Base-by-base conservation (phyloP, 108 stramenopile genomes). In the Nannochloropsis gaditana region DNA sequence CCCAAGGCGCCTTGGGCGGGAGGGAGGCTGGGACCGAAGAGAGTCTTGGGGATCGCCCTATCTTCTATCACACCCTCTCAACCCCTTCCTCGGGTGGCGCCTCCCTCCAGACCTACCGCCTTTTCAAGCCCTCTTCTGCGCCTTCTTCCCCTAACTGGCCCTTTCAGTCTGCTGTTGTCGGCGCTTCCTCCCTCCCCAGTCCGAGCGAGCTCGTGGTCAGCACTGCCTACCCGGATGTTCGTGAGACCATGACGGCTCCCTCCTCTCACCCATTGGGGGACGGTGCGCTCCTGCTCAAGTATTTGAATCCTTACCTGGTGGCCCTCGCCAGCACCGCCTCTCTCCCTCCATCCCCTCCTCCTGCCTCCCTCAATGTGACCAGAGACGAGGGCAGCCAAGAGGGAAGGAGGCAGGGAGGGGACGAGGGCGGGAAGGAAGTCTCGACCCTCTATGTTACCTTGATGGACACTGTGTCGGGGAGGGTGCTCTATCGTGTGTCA, bases 201-300 rank as follows among this genome's bases (percentile, higher is more conserved):
- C 11, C 10, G 15, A 50, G 47, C 47, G 83, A 83, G 44, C n/a
- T 0, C 6, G 44, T 88, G 9, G 86, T 87, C 6, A 83, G 50
- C 21, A 43, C 44, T 21, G 84, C 88, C 9, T 88, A 90, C 89
- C 59, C 85, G 17, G 85, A 86, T 44, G 45, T 19, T 11, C 79
- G 80, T 21, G 96, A 95, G 83, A 92, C 91, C 6, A 86, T 95
- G 59, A 93, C 94, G 84, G 92, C 94, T 21, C 94, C 94, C 17
- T 92, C 93, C 42, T 91, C 90, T 43, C 92, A 94, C 9, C 47
- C 47, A 10, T 87, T 96, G 21, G 97, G 97, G 11, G 97, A 98
- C 91, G 94, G 96, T 86, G 93, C 95, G 9, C 88, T 98, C 31
- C 88, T 98, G 45, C 90, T 96, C 85, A 97, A 96, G 86, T 98